phyloP scores from a whole-genome alignment of 495 filamentous ascomycete genomes.

The Trichoderma gamsii region DNA sequence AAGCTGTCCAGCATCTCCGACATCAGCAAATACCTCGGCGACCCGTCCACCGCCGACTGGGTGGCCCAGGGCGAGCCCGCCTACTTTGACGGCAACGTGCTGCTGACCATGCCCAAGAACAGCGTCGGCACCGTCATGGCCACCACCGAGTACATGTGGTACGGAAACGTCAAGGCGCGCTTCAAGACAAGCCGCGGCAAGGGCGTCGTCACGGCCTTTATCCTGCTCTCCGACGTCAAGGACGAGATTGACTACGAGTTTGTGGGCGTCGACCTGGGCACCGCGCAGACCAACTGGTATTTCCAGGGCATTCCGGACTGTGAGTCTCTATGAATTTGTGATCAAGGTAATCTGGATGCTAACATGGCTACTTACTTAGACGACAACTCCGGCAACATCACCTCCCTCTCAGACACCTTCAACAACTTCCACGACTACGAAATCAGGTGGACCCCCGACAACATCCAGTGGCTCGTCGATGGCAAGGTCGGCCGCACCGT shows the following conservation, averaged over 20 bases:
- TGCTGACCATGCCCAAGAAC: constrained; percentile 80
- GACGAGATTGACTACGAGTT: constrained; percentile 98
- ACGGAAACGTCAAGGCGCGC: constrained; percentile 80
- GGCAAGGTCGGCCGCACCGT: constrained; percentile 66
- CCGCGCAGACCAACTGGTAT: constrained; percentile 92
- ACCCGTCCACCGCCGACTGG: constrained; percentile 75
- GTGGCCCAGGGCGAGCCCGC: constrained; percentile 73
- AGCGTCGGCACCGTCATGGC: constrained; percentile 84
- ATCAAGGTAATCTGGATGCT: not conserved
- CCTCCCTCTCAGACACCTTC: constrained; percentile 60
- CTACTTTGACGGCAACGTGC: constrained; percentile 52
- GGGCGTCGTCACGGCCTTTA: constrained; percentile 94
- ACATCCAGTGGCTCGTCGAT: constrained; percentile 79
- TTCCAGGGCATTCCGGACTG: constrained; percentile 91
- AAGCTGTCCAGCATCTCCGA: constrained; percentile 59
- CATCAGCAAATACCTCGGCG: constrained; percentile 79
- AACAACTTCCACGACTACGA: constrained; percentile 82
- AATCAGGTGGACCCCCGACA: constrained; percentile 85
- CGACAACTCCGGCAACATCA: constrained; percentile 62
- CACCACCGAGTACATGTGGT: constrained; percentile 91
- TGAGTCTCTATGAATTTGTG: constrained; percentile 42
- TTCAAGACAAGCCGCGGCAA: constrained; percentile 78
- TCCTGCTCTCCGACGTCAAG: constrained; percentile 87
- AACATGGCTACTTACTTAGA: constrained; percentile 43
- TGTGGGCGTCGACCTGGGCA: constrained; percentile 70